A percentile compares a stretch with the other conserved stretches of the same genome.
These are phyloP conservation scores for Mycena olivaceomarginata DNA, from an alignment of 768 basidiomycete genomes.

Conservation along the genomic window DNA sequence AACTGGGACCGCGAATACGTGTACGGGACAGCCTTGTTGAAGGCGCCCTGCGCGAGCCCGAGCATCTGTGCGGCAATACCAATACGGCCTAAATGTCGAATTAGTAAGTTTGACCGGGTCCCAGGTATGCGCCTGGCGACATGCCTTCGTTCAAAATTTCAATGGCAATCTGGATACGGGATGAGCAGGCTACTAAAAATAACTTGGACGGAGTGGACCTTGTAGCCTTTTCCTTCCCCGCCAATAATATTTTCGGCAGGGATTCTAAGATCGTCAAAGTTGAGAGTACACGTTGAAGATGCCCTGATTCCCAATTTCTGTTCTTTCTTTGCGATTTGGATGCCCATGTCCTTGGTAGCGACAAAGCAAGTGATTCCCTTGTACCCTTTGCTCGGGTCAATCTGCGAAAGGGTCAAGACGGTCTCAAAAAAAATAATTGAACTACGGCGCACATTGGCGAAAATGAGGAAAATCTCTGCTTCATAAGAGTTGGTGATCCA, in stretches of 20 bases:
- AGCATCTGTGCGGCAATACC: slow-evolving; percentile 99
- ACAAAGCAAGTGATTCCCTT: slow-evolving; percentile 99
- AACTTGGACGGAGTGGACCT: slow-evolving; percentile 61
- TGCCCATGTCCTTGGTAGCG: slow-evolving; percentile 96
- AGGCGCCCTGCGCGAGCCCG: slow-evolving; percentile 97
- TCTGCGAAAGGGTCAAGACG: slow-evolving; percentile 56
- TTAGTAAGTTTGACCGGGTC: neutral
- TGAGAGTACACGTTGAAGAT: slow-evolving; percentile 95
- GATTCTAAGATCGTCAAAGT: slow-evolving; percentile 93
- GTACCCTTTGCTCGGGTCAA: slow-evolving; percentile 95
- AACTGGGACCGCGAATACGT: slow-evolving; percentile 97
- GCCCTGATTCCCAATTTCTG: slow-evolving; percentile 98
- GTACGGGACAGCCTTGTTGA: slow-evolving; percentile 96
- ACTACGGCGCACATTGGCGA: slow-evolving; percentile 85
- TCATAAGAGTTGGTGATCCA: slow-evolving; percentile 98
- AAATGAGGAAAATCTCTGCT: slow-evolving; percentile 94
- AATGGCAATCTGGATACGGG: slow-evolving; percentile 83
- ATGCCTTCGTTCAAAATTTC: slow-evolving; percentile 95
- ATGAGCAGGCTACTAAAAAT: neutral
- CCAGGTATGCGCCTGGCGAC: neutral
- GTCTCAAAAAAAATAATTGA: neutral
- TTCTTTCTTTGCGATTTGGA: slow-evolving; percentile 99
- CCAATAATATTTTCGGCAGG: slow-evolving; percentile 94
- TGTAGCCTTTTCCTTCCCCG: slow-evolving; percentile 94
- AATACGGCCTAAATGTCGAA: slow-evolving; percentile 77